These are phyloP conservation scores for Xylaria sp. DNA, from an alignment of 2,329 filamentous ascomycete genomes.

Conservation along the genomic window DNA sequence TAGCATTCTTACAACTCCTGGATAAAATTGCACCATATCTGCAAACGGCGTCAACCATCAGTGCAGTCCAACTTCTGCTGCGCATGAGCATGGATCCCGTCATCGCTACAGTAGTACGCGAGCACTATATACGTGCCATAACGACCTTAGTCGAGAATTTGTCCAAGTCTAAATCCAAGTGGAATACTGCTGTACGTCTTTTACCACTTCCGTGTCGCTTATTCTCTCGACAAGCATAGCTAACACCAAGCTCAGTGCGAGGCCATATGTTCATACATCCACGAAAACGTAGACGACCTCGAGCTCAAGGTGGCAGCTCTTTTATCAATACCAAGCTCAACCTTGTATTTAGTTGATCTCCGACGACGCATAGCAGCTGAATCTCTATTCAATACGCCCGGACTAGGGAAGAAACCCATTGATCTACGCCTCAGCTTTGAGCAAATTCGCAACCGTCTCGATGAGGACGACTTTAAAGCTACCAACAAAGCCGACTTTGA, in stretches of 20 bases:
- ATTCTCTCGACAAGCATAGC: neutral
- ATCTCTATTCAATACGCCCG: conserved; percentile 61
- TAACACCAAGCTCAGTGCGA: conserved; percentile 50
- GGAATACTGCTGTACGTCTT: conserved; percentile 51
- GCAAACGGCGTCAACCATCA: conserved; percentile 42
- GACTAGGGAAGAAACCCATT: conserved; percentile 48
- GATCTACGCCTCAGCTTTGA: conserved; percentile 50
- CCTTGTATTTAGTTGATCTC: conserved; percentile 60
- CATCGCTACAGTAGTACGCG: conserved; percentile 42
- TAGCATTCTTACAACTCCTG: conserved; percentile 52
- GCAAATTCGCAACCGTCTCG: conserved; percentile 54
- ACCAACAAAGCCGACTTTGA: conserved; percentile 65
- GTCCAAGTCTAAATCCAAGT: conserved; percentile 42
- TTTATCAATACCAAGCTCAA: conserved; percentile 61
- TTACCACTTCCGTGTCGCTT: neutral
- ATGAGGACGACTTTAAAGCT: conserved; percentile 57
- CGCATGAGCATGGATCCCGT: conserved; percentile 61
- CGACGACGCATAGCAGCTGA: conserved; percentile 69
- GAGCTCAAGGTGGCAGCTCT: conserved; percentile 64
- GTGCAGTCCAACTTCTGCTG: conserved; percentile 55
- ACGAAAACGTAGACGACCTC: conserved; percentile 52
- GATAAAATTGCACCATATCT: conserved; percentile 46
- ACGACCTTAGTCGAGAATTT: conserved; percentile 51
- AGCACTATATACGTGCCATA: conserved; percentile 45
- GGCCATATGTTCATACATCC: conserved; percentile 54